Evolutionary conservation across 176 grass and related monocot genomes (phyloP), one percentile per base, ranked within the genome.

Genomic region (Aechmea fasciata): DNA sequence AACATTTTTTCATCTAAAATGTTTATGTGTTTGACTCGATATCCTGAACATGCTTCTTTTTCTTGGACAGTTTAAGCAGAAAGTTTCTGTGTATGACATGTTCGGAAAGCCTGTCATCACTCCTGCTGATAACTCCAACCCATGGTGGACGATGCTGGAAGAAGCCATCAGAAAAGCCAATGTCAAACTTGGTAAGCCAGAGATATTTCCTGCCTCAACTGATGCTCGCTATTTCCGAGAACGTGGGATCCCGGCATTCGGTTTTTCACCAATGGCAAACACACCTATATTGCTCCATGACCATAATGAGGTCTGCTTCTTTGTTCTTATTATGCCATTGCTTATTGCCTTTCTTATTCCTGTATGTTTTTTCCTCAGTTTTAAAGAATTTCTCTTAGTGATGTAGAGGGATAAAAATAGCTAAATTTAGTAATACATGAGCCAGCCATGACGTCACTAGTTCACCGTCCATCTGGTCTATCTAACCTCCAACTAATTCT

Each of bases 211-310:
- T 2, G 93, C 93, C 11, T 85, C 89, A 47, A 97, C 93, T 3
- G 93, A 97, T 79, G 73, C 89, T 75, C 81, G 89, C 19, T 90
- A 83, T 74, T 97, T 90, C 72, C 75, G 89, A 81, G 28, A 85
- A 65, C 6, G 85, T 48, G 93, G 89, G 49, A 61, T 97, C 65
- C 86, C 93, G 65, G 93, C 93, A 72, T 90, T 97, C 2, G 89
- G 93, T 50, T 97, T 97, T 74, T 97, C 93, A 49, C 93, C 93
- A 48, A 92, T 92, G 93, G 79, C 79, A 49, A 92, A 90, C 77
- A 97, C 93, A 33, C 93, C 86, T 49, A 64, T 92, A 64, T 70
- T 97, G 62, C 89, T 97, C 50, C 93, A 97, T 75, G 83, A 90
- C 48, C 93, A 97, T 80, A 92, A 97, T 22, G 93, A 97, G 89